Percentiles rank a stretch among this genome's conserved stretches.
These are phyloP conservation scores for Chenopodium quinoa DNA, from an alignment of 148 eudicot species.

Conservation along the genomic window DNA sequence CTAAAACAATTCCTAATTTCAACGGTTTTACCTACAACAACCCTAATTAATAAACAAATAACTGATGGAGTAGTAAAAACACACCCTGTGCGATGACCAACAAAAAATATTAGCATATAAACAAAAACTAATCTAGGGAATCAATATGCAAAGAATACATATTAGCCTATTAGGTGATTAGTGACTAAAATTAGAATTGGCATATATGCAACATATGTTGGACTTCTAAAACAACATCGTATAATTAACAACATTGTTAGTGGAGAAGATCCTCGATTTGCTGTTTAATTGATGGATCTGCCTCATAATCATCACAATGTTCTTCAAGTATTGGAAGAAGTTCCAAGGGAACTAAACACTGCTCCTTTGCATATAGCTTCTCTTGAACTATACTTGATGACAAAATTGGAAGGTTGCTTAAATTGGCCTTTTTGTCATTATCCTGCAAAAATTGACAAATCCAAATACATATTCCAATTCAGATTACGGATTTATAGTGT, in stretches of 20 bases:
- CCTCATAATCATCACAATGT: constrained; percentile 18
- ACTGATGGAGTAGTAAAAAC: not conserved
- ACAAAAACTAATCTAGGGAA: not conserved
- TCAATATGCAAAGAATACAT: not conserved
- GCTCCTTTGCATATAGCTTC: constrained; percentile 56
- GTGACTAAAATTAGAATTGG: not conserved
- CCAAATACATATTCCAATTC: too few relatives aligned
- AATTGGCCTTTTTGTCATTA: constrained; percentile 7
- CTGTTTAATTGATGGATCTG: constrained; percentile 4
- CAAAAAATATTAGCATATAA: not conserved
- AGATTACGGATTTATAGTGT: not conserved
- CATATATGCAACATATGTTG: not conserved
- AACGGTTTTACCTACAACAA: not conserved
- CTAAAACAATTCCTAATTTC: not conserved
- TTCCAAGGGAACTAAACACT: constrained; percentile 55
- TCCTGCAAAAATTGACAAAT: constrained; percentile 21
- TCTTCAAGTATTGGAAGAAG: constrained; percentile 21
- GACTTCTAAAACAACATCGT: not conserved
- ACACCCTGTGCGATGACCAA: not conserved
- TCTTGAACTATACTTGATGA: constrained; percentile 55
- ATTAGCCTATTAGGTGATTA: not conserved
- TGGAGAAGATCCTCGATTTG: constrained; percentile 3
- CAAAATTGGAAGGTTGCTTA: constrained; percentile 41
- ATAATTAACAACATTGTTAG: not conserved
- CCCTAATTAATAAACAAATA: too few relatives aligned